phyloP scores from a whole-genome alignment of 352 stramenopile species.

The Pythium folliculosum region DNA sequence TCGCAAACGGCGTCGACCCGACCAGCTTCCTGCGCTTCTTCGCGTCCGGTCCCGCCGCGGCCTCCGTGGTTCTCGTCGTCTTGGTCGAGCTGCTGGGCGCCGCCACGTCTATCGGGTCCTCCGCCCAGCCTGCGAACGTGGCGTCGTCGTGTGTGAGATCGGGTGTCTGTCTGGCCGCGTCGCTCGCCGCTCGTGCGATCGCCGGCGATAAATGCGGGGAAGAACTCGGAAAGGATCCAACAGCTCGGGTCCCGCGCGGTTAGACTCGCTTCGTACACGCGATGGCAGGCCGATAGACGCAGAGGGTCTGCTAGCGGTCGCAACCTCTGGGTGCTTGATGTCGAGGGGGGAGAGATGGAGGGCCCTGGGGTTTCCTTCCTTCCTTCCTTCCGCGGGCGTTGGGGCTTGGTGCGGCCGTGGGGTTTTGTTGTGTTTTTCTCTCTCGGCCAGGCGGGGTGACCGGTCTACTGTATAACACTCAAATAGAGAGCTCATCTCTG shows the following conservation, averaged over 20 bases:
- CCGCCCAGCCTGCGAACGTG: neutral
- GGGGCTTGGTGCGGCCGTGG: neutral
- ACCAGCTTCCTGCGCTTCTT: constrained; percentile 31
- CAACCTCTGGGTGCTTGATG: neutral
- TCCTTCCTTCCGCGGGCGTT: constrained; percentile 18
- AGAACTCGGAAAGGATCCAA: neutral
- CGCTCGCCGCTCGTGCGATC: neutral
- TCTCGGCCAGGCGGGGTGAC: constrained; percentile 5
- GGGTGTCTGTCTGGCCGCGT: neutral
- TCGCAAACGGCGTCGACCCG: constrained; percentile 10
- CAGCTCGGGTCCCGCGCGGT: neutral
- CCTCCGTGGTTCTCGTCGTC: constrained; percentile 27
- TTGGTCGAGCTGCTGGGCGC: constrained; percentile 13
- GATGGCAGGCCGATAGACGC: neutral
- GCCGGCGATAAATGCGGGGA: neutral
- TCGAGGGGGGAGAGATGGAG: neutral
- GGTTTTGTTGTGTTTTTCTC: constrained; percentile 23
- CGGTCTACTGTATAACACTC: neutral
- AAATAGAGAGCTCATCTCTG: neutral
- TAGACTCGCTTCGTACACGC: neutral
- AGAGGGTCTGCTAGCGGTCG: neutral
- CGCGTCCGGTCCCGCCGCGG: constrained; percentile 21
- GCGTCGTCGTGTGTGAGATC: neutral
- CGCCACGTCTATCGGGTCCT: constrained; percentile 1
- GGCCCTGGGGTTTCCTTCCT: constrained; percentile 18